These are phyloP conservation scores for Camellia oleifera DNA, from an alignment of 179 eudicot genomes.

Conservation along the genomic window DNA sequence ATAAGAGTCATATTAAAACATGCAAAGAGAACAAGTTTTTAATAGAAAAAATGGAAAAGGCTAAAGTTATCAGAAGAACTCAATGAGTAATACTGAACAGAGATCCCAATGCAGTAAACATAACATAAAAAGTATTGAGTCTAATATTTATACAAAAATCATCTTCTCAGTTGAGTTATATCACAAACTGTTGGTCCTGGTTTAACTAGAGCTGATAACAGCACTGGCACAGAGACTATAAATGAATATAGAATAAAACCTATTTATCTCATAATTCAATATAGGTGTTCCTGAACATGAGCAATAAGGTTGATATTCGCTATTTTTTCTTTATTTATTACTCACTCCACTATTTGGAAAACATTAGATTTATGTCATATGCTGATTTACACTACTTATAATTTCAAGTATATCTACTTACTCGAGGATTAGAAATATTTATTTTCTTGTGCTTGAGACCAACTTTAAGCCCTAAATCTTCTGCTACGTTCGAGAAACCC, in stretches of 20 bases:
- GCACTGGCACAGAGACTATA: neutral
- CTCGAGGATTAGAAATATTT: slow-evolving; percentile 91
- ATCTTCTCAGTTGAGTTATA: no score
- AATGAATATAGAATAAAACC: neutral
- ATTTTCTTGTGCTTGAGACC: slow-evolving; percentile 97
- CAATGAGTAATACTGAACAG: neutral
- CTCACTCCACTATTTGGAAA: neutral
- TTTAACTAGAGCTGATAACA: neutral
- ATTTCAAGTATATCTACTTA: slow-evolving; percentile 34
- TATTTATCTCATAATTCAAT: neutral
- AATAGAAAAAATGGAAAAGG: neutral
- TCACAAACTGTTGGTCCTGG: neutral
- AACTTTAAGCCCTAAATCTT: slow-evolving; percentile 70
- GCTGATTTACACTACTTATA: neutral
- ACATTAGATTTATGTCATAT: neutral
- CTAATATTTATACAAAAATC: no score
- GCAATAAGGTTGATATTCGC: neutral
- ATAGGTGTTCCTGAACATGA: neutral
- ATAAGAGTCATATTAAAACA: neutral
- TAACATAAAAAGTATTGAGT: no score
- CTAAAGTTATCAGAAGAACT: neutral
- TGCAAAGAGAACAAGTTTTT: neutral
- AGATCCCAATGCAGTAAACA: no score
- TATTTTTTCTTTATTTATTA: no score
- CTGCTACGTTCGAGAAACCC: slow-evolving; percentile 81